A percentile compares a stretch with the other conserved stretches of the same genome.
These are phyloP conservation scores for Cymbopogon citratus DNA, from an alignment of 176 grass and related monocot genomes.

Conservation along the genomic window DNA sequence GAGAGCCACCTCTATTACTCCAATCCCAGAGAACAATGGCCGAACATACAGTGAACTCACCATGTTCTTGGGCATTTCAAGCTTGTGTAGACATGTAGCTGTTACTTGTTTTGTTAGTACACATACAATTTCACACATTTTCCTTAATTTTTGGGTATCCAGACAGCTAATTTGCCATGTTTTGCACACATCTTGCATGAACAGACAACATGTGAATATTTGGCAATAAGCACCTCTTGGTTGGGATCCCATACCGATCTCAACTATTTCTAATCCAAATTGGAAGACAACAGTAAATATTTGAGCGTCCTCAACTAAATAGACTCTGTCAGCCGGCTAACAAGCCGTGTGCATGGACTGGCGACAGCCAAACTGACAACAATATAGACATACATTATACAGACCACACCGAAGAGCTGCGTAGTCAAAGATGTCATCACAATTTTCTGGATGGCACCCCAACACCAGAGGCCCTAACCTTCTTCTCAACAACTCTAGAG, in stretches of 20 bases:
- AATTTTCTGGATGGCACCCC: conserved; percentile 74
- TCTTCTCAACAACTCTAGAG: conserved; percentile 61
- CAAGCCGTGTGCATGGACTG: background rate
- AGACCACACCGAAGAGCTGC: background rate
- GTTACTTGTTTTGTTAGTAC: too few species aligned
- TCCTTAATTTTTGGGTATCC: too few species aligned
- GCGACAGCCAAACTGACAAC: background rate
- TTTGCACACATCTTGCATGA: too few species aligned
- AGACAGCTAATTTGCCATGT: too few species aligned
- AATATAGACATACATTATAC: background rate
- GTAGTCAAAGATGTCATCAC: conserved; percentile 17
- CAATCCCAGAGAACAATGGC: too few species aligned
- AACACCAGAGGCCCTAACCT: conserved; percentile 49
- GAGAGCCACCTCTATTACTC: too few species aligned
- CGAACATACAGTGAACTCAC: too few species aligned
- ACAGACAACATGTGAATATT: too few species aligned
- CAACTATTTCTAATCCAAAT: too few species aligned
- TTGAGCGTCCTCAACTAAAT: background rate
- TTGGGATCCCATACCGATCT: background rate
- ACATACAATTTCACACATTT: too few species aligned
- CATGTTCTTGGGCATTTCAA: too few species aligned
- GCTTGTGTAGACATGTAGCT: too few species aligned
- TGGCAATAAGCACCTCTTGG: background rate
- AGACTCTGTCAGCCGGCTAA: background rate
- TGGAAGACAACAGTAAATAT: background rate